Percentiles rank a stretch among this genome's conserved stretches.
These are phyloP conservation scores for Eleusine coracana DNA, from an alignment of 176 grass and related monocot species.

Conservation along the genomic window DNA sequence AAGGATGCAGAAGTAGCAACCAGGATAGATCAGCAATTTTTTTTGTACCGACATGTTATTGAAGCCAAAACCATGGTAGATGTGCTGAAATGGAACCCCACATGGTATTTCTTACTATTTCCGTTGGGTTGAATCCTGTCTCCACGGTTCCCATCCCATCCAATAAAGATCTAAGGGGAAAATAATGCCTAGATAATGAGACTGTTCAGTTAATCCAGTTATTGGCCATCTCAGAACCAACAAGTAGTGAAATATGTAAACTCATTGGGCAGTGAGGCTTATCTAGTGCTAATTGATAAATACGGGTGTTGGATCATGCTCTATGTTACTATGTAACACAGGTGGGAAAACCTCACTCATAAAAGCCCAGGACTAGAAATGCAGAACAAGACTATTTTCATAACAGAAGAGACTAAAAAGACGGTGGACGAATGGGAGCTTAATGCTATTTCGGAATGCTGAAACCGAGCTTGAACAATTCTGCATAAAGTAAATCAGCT, in stretches of 20 bases:
- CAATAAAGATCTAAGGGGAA: conserved; percentile 1
- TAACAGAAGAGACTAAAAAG: too few species aligned
- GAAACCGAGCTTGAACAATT: not conserved
- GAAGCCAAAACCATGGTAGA: not conserved
- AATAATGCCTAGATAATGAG: not conserved
- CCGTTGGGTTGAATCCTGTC: not conserved
- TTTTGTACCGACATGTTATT: not conserved
- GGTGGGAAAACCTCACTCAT: not conserved
- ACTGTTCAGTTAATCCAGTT: not conserved
- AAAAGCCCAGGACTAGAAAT: not conserved
- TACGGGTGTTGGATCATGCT: too few species aligned
- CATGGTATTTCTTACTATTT: not conserved
- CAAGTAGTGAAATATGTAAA: not conserved
- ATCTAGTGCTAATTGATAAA: not conserved
- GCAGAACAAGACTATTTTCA: not conserved
- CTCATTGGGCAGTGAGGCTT: not conserved
- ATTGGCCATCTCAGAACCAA: not conserved
- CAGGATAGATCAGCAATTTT: not conserved
- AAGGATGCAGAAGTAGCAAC: not conserved
- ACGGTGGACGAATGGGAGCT: not conserved
- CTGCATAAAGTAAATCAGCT: not conserved
- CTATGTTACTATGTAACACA: not conserved
- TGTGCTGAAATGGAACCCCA: not conserved
- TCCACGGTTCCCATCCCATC: not conserved
- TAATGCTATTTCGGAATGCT: not conserved